Evolutionary conservation across 768 basidiomycete species (phyloP).

Genomic region (Xerocomellus dryophilus): DNA sequence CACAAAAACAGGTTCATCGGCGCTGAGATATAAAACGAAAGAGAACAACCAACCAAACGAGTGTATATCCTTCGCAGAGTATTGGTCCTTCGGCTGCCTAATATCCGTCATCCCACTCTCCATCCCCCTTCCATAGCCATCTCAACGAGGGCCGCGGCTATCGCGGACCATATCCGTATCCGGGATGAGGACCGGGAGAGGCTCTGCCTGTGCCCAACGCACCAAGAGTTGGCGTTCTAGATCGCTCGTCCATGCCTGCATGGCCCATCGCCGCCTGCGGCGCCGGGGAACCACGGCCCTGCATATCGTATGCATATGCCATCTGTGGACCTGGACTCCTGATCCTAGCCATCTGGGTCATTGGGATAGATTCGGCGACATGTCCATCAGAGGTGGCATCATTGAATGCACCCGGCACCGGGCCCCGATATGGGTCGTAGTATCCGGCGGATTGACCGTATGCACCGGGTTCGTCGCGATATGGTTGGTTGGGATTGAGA

Average conservation of each 20-base stretch:
- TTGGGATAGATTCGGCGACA: conserved; percentile 64
- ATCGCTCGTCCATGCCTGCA: conserved; percentile 26
- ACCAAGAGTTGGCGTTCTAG: conserved; percentile 30
- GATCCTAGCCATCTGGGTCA: conserved; percentile 58
- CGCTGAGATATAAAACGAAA: conserved; percentile 1
- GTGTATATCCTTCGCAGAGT: conserved; percentile 20
- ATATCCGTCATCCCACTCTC: not conserved
- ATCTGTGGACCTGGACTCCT: conserved; percentile 42
- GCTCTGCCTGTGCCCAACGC: conserved; percentile 30
- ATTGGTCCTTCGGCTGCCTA: conserved; percentile 16
- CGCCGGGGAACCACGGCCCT: conserved; percentile 38
- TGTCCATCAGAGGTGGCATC: conserved; percentile 34
- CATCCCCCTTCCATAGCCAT: not conserved
- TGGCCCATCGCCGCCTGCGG: conserved; percentile 43
- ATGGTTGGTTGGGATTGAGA: conserved; percentile 73
- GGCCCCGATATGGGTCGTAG: conserved; percentile 81
- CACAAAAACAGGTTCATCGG: conserved; percentile 12
- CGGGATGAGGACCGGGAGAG: conserved; percentile 48
- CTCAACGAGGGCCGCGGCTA: conserved; percentile 14
- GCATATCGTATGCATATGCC: conserved; percentile 41
- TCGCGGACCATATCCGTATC: conserved; percentile 40
- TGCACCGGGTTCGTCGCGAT: conserved; percentile 64
- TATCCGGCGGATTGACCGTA: conserved; percentile 43
- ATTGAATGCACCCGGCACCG: conserved; percentile 63
- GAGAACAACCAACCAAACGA: conserved; percentile 26